phyloP scores from a whole-genome alignment of 805 yeast species.

The Candida rishiriensis region DNA sequence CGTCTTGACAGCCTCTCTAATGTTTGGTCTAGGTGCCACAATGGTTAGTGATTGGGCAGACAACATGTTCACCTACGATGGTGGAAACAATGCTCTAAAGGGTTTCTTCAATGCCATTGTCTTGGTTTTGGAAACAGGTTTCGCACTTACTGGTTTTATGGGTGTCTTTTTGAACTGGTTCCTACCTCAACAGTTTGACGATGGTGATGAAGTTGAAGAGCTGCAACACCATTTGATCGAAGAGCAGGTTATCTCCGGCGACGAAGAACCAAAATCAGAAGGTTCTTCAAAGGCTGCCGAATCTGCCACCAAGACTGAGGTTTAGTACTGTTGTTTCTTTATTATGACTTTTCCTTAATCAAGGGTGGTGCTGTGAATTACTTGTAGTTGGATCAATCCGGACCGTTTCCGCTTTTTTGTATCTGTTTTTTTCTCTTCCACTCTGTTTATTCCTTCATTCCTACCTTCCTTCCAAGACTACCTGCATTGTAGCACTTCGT shows the following conservation, averaged over 20 bases:
- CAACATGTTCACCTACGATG: slow-evolving; percentile 45
- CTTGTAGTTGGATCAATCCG: too few relatives aligned
- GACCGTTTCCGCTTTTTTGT: too few relatives aligned
- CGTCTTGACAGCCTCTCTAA: slow-evolving; percentile 44
- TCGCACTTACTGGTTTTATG: slow-evolving; percentile 50
- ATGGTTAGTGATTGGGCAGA: slow-evolving; percentile 45
- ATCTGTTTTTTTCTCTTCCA: too few relatives aligned
- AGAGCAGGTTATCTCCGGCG: slow-evolving; percentile 18
- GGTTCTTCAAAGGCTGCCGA: slow-evolving; percentile 15
- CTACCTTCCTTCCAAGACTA: too few relatives aligned
- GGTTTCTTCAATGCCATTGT: slow-evolving; percentile 52
- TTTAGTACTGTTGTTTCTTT: too few relatives aligned
- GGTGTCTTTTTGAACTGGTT: slow-evolving; percentile 47
- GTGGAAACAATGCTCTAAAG: slow-evolving; percentile 36
- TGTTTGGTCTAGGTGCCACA: slow-evolving; percentile 50
- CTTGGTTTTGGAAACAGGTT: slow-evolving; percentile 55
- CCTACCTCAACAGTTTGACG: slow-evolving; percentile 47
- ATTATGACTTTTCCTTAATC: too few relatives aligned
- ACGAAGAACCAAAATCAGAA: slow-evolving; percentile 5
- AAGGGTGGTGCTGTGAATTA: too few relatives aligned
- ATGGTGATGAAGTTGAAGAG: slow-evolving; percentile 36
- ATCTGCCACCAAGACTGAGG: too few relatives aligned
- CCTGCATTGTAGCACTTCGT: too few relatives aligned
- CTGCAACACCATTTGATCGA: slow-evolving; percentile 29
- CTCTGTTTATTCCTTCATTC: too few relatives aligned